Evolutionary conservation across 164 flowering plant genomes (phyloP).

Genomic region (Vitis riparia): DNA sequence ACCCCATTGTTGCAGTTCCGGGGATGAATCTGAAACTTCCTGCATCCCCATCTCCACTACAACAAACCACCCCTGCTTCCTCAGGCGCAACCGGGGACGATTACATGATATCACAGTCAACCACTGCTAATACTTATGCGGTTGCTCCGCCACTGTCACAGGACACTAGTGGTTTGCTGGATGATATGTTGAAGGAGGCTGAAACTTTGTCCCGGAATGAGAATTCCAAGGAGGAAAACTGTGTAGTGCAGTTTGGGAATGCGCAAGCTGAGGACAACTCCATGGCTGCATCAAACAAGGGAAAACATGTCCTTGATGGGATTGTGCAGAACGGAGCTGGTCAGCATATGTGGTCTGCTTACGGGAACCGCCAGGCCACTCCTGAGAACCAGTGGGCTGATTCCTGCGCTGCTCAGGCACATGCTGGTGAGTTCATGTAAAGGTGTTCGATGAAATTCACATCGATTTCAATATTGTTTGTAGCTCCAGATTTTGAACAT

Average conservation of each 20-base stretch:
- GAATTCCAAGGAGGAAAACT: background rate
- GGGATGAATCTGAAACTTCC: slow-evolving; percentile 21
- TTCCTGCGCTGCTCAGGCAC: slow-evolving; percentile 23
- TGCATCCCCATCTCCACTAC: slow-evolving; percentile 26
- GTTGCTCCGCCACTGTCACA: background rate
- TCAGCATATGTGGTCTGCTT: background rate
- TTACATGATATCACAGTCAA: background rate
- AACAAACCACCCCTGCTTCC: slow-evolving; percentile 10
- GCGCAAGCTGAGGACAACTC: too few species aligned
- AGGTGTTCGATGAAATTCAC: background rate
- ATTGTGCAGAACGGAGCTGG: background rate
- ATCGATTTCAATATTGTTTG: too few species aligned
- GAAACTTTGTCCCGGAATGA: slow-evolving; percentile 10
- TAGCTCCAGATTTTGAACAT: too few species aligned
- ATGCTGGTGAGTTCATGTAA: slow-evolving; percentile 17
- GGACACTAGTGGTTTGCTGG: slow-evolving; percentile 30
- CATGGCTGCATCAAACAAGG: background rate
- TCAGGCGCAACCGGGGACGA: slow-evolving; percentile 7
- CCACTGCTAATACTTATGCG: background rate
- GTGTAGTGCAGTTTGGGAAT: too few species aligned
- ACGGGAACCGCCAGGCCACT: background rate
- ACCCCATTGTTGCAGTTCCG: background rate
- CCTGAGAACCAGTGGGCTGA: slow-evolving; percentile 12
- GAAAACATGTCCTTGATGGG: slow-evolving; percentile 1
- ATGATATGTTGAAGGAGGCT: slow-evolving; percentile 29